Evolutionary conservation across 2,329 filamentous ascomycete species (phyloP).

Genomic region (Penicillium olsonii): DNA sequence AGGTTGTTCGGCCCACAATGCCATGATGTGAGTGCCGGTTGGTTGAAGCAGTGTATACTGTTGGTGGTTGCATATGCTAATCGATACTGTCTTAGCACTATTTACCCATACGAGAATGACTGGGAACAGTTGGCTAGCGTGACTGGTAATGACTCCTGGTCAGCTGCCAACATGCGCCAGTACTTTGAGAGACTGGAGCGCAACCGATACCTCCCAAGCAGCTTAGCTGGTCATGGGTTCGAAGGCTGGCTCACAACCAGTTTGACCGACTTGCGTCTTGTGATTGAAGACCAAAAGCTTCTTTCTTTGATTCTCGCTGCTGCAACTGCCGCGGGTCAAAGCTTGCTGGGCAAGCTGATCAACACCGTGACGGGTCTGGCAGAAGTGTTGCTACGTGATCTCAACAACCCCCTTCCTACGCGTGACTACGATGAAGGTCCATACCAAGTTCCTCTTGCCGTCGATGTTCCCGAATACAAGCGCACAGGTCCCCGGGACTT

Average conservation of each 20-base stretch:
- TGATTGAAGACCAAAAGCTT: constrained; percentile 56
- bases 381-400: constrained; percentile 51
- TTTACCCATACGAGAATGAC: constrained; percentile 60
- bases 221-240: constrained; percentile 55
- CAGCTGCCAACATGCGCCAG: constrained; percentile 56
- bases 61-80: constrained; percentile 3
- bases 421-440: constrained; percentile 53
- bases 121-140: constrained; percentile 57
- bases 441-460: constrained; percentile 62
- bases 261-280: constrained; percentile 53
- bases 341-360: constrained; percentile 40
- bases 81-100: constrained; percentile 34
- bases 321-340: constrained; percentile 54
- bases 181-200: constrained; percentile 58
- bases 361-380: constrained; percentile 48
- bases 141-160: constrained; percentile 62
- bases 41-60: background rate
- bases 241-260: constrained; percentile 59
- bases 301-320: constrained; percentile 55
- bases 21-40: constrained; percentile 48
- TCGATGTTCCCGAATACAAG: constrained; percentile 47
- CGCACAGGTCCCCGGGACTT: constrained; percentile 61
- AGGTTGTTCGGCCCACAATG: constrained; percentile 63
- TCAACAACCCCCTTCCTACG: constrained; percentile 48
- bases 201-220: constrained; percentile 52